Base-by-base conservation (phyloP, 192 early-diverging fungal species). In the Dimargaris verticillata region DNA sequence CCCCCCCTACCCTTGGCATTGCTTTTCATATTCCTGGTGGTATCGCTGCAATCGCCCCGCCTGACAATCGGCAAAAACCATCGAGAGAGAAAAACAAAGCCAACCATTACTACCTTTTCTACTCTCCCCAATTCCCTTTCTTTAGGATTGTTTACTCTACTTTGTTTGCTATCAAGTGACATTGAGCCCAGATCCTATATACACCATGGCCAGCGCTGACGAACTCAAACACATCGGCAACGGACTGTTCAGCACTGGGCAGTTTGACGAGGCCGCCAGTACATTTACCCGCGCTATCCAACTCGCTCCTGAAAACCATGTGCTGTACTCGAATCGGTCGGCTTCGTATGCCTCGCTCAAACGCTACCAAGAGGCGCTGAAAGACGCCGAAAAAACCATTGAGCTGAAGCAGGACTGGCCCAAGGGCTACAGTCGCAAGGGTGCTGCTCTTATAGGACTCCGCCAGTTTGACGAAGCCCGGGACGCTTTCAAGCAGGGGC, bases 281-380 rank as follows among this genome's bases (percentile, higher is more conserved):
- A 71, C 68, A 53, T 95, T 93, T 64, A 77, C 89, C 44, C 67
- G 88, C 62, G 92, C 91, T 22, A 91, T 92, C 62, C 82, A 84
- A n/a, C 72, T 86, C 53, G 92, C 92, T 63, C 75, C 88, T 14
- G 66, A 70, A 54, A 95, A 95, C 80, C 91, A 93, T 68, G 91
- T 95, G 29, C 76, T 95, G 43, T 93, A 87, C 71, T 92, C 89
- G 10, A 95, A 95, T 80, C 88, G 91, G 64, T 93, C 92, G 9
- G 91, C 88, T 12, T 74, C 83, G 50, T 88, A 87, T 61, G 74
- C 91, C 20, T 86, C 83, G 62, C 72, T 83, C 58, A 87, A 87
- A 66, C 66, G 88, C 61, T 95, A 86, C 65, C 66, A 76, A 26
- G 76, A 84, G 61, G 92, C 92, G 3, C 73, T 90, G 45, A 66